A percentile compares a stretch with the other conserved stretches of the same genome.
Conservation (phyloP, 495 filamentous ascomycete species). For the Daldinia decipiens region DNA sequence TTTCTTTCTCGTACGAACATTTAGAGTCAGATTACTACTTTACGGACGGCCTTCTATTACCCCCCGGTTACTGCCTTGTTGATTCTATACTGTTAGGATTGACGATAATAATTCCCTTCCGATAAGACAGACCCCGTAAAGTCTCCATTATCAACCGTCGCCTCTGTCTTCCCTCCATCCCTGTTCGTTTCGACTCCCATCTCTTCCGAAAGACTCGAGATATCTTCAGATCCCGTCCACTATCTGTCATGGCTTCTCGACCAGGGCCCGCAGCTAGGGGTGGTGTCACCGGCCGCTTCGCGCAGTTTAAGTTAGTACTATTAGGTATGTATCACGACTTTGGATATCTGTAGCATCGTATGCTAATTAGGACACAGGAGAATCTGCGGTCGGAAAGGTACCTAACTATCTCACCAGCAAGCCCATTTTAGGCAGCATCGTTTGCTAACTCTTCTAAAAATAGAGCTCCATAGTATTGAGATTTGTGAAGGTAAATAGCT, state of each 20-base stretch:
- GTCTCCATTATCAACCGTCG: conserved; percentile 29
- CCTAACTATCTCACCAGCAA: conserved; percentile 8
- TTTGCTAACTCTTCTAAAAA: conserved; percentile 51
- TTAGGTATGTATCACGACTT: conserved; percentile 69
- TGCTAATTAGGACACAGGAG: conserved; percentile 69
- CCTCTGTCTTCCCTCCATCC: conserved; percentile 23
- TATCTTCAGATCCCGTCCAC: conserved; percentile 17
- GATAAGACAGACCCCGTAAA: conserved; percentile 43
- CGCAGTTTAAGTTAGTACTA: conserved; percentile 98
- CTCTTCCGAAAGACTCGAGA: conserved; percentile 70
- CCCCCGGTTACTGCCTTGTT: neutral
- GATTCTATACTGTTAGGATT: conserved; percentile 9
- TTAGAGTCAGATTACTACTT: conserved; percentile 11
- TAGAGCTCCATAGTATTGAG: conserved; percentile 96
- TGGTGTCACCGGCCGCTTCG: conserved; percentile 79
- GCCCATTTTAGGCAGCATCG: conserved; percentile 3
- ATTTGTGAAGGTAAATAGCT: conserved; percentile 86
- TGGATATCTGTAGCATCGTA: conserved; percentile 42
- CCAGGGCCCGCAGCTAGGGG: conserved; percentile 76
- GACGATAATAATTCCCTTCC: conserved; percentile 33
- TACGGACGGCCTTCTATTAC: neutral
- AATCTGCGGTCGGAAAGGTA: conserved; percentile 99
- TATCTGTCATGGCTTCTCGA: conserved; percentile 77
- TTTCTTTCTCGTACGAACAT: neutral
- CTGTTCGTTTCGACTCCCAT: conserved; percentile 12